Evolutionary conservation across 257 asterid species (phyloP).

Genomic region (Forsythia suspensa): DNA sequence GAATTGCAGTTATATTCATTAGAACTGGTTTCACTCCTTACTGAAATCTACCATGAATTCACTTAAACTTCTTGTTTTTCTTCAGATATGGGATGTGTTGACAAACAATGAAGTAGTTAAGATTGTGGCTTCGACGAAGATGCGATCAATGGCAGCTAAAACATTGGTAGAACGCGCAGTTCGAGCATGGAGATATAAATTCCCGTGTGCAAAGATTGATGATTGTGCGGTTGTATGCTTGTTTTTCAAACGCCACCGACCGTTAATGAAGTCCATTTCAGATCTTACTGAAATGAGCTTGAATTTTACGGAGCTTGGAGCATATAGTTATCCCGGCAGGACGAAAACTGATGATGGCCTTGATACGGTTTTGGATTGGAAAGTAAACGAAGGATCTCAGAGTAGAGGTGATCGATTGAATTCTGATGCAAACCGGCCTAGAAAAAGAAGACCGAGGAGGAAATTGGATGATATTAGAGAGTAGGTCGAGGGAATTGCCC

Average conservation of each 20-base stretch:
- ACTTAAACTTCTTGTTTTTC: neutral
- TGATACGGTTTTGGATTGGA: conserved; percentile 64
- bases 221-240: conserved; percentile 72
- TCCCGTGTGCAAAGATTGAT: conserved; percentile 65
- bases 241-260: conserved; percentile 63
- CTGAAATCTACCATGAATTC: neutral
- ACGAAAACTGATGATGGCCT: conserved; percentile 61
- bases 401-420: conserved; percentile 14
- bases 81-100: conserved; percentile 82
- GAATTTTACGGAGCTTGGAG: conserved; percentile 39
- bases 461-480: conserved; percentile 25
- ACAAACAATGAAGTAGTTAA: conserved; percentile 65
- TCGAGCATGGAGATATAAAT: conserved; percentile 67
- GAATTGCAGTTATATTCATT: no score
- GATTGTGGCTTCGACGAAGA: conserved; percentile 61
- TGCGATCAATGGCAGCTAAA: conserved; percentile 62
- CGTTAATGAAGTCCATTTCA: conserved; percentile 49
- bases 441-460: conserved; percentile 37
- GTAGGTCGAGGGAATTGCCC: neutral
- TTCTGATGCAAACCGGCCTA: conserved; percentile 15
- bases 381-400: conserved; percentile 25
- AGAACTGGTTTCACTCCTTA: neutral
- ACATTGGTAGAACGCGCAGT: conserved; percentile 57
- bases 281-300: conserved; percentile 46
- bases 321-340: conserved; percentile 28